Base-by-base conservation (phyloP, 495 filamentous ascomycete genomes). In the Tirmania nivea region DNA sequence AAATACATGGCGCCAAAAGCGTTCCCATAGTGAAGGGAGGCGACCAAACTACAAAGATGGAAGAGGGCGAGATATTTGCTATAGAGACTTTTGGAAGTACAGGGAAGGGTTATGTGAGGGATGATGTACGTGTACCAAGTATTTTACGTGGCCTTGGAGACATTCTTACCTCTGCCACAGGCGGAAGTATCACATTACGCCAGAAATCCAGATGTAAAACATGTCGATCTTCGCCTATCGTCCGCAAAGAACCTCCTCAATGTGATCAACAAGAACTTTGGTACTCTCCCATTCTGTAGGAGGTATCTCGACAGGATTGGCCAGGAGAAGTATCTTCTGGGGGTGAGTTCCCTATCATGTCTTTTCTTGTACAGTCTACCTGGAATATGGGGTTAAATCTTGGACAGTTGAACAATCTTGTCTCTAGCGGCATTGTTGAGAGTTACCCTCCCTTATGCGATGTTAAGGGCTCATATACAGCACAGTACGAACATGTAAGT, bases 61-160 rank as follows among this genome's bases (percentile, higher is more conserved):
- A 93, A 71, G 87, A 93, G 66, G 86, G 86, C 20, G 87, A 94
- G 63, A 76, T 83, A 11, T 94, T 89, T 64, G 87, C 87, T 48
- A 92, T 94, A 57, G 87, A 93, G 67, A 93, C 87, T 8, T 94
- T 93, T 60, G 87, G 87, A 50, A 89, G 80, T 70, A 94, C 87
- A 53, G 87, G 87, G 59, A 88, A 85, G 66, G 87, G 81, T 51
- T 79, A 80, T 64, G 80, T 93, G 50, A 70, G 77, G 59, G 85
- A 92, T 62, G 83, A 92, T 64, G 79, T 86, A 45, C 52, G 56
- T 70, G 68, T 10, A 64, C 56, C 39, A 57, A 50, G 14, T 47
- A 14, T 25, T 50, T 1, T n/a, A 37, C 37, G 10, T 25, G n/a
- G 19, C 10, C 3, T 35, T 31, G 19, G 14, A 34, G 20, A 52